Evolutionary conservation across 805 yeast genomes (phyloP), one percentile per base, ranked within the genome.

Genomic region (Saturnispora kantuleensis): DNA sequence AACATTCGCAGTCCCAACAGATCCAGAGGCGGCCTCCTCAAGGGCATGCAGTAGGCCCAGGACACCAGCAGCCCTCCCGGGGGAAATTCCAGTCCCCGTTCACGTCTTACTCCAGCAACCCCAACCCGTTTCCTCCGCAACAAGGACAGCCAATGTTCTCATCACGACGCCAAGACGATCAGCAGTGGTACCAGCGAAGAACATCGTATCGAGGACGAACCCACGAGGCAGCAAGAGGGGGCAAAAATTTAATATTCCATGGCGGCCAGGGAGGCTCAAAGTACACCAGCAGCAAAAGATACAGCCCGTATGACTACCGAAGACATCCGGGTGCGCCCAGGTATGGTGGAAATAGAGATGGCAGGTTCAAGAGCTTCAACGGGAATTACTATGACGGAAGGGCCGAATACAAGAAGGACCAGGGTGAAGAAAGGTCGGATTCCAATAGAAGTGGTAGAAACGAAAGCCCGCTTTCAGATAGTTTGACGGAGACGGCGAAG

Each of bases 41-140:
- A 21, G 26, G 26, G 26, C 26, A 21, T 21, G 26, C 26, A 4
- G 8, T 21, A 21, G 26, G 5, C 26, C 40, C 30, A n/a, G 45
- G 37, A 10, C 37, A 42, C 40, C 16, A 40, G 13, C 48, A 53
- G 29, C 52, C 58, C 32, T 52, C 50, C 39, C 53, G 50, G 34
- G 46, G 57, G 32, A 58, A 55, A 42, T 57, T 47, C 37, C 49
- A 48, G 30, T 45, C 53, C n/a, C 45, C 52, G 13, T 36, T 39
- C 33, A 35, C 49, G 13, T 46, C 54, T 34, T 45, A 48, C 38
- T 38, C 49, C 11, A 50, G 48, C 4, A 44, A 47, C 16, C 46
- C 51, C 3, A 60, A 60, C 41, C 64, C 65, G 2, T 60, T 60
- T 35, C 57, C 64, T 3, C 56, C 64, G n/a, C 47, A 59, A 41